These are phyloP conservation scores for Oldenlandia corymbosa DNA, from an alignment of 257 asterid genomes.

Conservation along the genomic window DNA sequence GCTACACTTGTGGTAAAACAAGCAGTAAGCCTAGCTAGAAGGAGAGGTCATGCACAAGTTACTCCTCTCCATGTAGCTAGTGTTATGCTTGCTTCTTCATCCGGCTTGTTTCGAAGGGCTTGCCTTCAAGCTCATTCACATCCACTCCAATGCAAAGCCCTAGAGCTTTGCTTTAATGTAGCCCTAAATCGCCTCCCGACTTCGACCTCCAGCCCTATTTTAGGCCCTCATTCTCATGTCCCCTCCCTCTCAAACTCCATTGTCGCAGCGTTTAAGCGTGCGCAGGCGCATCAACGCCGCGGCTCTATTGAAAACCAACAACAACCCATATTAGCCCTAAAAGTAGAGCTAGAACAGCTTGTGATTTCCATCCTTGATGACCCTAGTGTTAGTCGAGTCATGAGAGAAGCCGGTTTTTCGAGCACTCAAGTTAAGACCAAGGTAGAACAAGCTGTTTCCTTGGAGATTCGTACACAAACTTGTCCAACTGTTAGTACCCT, in stretches of 20 bases:
- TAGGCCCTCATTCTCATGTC: conserved; percentile 51
- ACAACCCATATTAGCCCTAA: conserved; percentile 70
- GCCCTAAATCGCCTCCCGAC: conserved; percentile 92
- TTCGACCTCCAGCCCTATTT: conserved; percentile 54
- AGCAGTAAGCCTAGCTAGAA: conserved; percentile 62
- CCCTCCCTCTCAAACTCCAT: conserved; percentile 92
- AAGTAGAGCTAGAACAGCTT: conserved; percentile 76
- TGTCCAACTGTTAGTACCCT: conserved; percentile 13
- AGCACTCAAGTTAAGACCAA: conserved; percentile 76
- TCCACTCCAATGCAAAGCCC: conserved; percentile 94
- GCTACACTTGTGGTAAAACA: conserved; percentile 71
- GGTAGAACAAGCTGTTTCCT: conserved; percentile 53
- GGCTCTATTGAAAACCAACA: conserved; percentile 77
- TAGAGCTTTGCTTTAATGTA: conserved; percentile 91
- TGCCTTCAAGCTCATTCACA: conserved; percentile 86
- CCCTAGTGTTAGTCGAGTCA: conserved; percentile 94
- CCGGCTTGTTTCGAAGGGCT: conserved; percentile 56
- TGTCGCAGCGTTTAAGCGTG: conserved; percentile 92
- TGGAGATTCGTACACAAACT: conserved; percentile 19
- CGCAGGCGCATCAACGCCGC: conserved; percentile 93
- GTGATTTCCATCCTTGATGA: conserved; percentile 81
- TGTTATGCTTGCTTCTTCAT: conserved; percentile 64
- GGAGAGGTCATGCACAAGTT: conserved; percentile 93
- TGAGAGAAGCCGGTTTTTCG: conserved; percentile 93
- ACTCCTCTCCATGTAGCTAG: conserved; percentile 94